phyloP scores from a whole-genome alignment of 2,329 filamentous ascomycete species.

The Microascus cirrosus region DNA sequence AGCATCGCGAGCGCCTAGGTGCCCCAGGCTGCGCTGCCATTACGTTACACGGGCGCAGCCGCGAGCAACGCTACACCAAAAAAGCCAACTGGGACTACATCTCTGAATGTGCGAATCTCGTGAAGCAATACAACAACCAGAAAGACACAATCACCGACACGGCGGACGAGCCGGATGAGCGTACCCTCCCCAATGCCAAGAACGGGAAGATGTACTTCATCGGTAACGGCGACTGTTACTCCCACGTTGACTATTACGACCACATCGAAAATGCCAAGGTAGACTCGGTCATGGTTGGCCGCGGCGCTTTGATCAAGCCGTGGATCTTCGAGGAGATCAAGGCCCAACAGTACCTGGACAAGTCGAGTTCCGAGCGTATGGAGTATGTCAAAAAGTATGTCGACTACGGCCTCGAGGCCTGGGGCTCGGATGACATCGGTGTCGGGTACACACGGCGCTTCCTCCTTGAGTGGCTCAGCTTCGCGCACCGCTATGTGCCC shows the following conservation, averaged over 20 bases:
- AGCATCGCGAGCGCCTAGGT: slow-evolving; percentile 58
- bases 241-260: slow-evolving; percentile 74
- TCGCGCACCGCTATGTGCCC: slow-evolving; percentile 84
- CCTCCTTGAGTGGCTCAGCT: slow-evolving; percentile 91
- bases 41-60: slow-evolving; percentile 84
- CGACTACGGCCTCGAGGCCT: slow-evolving; percentile 82
- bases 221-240: slow-evolving; percentile 95
- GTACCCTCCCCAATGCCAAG: slow-evolving; percentile 55
- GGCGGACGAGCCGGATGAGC: slow-evolving; percentile 61
- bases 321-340: slow-evolving; percentile 98
- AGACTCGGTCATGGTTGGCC: slow-evolving; percentile 94
- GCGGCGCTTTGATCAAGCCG: slow-evolving; percentile 90
- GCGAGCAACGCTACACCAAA: slow-evolving; percentile 88
- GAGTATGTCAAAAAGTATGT: slow-evolving; percentile 80
- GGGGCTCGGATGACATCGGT: slow-evolving; percentile 92
- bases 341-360: slow-evolving; percentile 87
- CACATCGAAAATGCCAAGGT: slow-evolving; percentile 69
- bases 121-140: slow-evolving; percentile 67
- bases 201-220: slow-evolving; percentile 75
- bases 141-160: slow-evolving; percentile 63
- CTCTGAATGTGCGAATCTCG: slow-evolving; percentile 72
- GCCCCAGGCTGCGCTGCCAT: slow-evolving; percentile 86
- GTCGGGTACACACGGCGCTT: slow-evolving; percentile 86
- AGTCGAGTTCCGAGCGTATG: slow-evolving; percentile 78
- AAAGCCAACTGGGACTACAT: slow-evolving; percentile 95